Base-by-base conservation (phyloP, 192 early-diverging fungal species). In the Spizellomyces punctatus region DNA sequence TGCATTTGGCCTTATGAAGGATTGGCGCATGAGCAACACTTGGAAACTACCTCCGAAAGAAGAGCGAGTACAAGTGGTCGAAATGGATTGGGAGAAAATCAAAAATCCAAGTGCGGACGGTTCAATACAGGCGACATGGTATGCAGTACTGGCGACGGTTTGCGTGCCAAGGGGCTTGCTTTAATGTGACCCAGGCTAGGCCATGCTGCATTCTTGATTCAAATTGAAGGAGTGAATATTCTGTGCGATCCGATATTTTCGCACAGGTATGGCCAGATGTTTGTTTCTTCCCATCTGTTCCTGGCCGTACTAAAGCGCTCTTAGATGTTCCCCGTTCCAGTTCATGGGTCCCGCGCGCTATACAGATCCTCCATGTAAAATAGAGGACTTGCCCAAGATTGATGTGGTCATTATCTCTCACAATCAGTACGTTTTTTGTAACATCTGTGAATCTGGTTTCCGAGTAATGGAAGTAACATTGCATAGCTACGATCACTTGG, bases 381-480 rank as follows among this genome's bases (percentile, higher is more conserved):
- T 94, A 16, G 79, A 75, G 14, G 90, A 90, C 12, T 71, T 93
- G 27, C 89, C 91, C 0, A 78, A 80, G 19, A 81, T 94, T 54
- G 92, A 94, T 60, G 82, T 85, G 0, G 86, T 95, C 8, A 77
- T 94, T 7, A 86, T 95, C 42, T 88, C 85, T 43, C 94, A 96
- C 75, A 94, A 94, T 76, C 94, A 96, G 70, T 96, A 94, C 74
- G 94, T 94, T 73, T 93, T 94, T 6, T 14, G 50, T 54, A 54
- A 54, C 50, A 4, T 54, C 17, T 54, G 12, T 2, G 27, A 36
- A 36, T 36, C 22, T 22, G 54, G 22, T 22, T n/a, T 56, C 54
- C n/a, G 54, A 7, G 22, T 7, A 5, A 41, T 61, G 22, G 17
- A 61, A 61, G 14, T 12, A n/a, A 12, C 50, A 54, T 54, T 54